Conservation (phyloP, 192 early-diverging fungal genomes). For the Funneliformis geosporum region DNA sequence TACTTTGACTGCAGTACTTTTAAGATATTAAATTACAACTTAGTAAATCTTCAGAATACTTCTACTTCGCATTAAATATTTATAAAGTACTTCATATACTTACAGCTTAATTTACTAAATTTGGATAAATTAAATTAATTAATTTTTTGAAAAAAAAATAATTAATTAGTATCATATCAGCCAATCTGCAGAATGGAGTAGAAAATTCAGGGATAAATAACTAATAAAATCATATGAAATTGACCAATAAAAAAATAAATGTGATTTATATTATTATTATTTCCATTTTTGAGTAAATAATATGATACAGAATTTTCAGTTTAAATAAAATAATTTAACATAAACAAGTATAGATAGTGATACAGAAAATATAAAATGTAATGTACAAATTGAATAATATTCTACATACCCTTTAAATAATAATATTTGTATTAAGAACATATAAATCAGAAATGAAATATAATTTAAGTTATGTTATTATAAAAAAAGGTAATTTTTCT, state of each 20-base stretch:
- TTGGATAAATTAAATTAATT: too few species aligned
- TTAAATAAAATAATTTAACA: background rate
- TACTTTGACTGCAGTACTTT: too few species aligned
- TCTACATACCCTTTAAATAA: background rate
- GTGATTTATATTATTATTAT: too few species aligned
- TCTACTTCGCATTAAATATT: too few species aligned
- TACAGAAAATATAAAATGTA: background rate
- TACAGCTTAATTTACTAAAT: too few species aligned
- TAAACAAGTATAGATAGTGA: background rate
- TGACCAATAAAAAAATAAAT: background rate
- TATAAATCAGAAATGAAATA: background rate
- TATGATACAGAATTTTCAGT: background rate
- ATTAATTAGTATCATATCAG: background rate
- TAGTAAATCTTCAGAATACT: too few species aligned
- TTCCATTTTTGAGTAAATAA: too few species aligned
- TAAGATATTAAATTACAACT: too few species aligned
- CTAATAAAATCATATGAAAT: background rate
- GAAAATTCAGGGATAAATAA: background rate
- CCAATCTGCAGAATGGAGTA: background rate
- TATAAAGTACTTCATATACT: too few species aligned
- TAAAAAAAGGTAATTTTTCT: slow-evolving; percentile 12
- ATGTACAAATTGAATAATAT: background rate
- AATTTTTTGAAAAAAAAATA: too few species aligned
- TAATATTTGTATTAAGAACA: background rate
- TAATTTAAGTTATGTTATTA: background rate